Evolutionary conservation across 2,329 filamentous ascomycete genomes (phyloP).

Genomic region (Claviceps spartinae): DNA sequence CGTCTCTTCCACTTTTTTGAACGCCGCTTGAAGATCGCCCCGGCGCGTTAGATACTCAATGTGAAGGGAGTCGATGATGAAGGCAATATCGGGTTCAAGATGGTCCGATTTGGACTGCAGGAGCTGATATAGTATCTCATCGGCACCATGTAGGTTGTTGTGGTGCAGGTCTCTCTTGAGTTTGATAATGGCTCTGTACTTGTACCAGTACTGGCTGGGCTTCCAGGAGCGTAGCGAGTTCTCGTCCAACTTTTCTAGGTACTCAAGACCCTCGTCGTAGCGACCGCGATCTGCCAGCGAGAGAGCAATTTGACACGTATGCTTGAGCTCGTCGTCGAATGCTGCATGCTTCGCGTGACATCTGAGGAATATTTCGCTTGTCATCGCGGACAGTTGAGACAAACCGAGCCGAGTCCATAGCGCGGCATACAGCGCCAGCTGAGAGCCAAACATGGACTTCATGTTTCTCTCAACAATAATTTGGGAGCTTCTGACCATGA

Average conservation of each 20-base stretch:
- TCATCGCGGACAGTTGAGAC: conserved; percentile 38
- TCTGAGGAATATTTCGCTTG: conserved; percentile 61
- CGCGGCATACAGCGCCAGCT: conserved; percentile 58
- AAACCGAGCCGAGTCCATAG: conserved; percentile 65
- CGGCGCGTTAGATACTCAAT: conserved; percentile 37
- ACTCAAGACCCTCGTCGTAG: conserved; percentile 50
- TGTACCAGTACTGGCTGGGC: conserved; percentile 58
- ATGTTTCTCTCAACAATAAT: conserved; percentile 67
- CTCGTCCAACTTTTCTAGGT: conserved; percentile 34
- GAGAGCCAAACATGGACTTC: conserved; percentile 56
- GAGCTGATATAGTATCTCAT: conserved; percentile 36
- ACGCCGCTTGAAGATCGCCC: conserved; percentile 33
- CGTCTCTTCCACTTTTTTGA: conserved; percentile 32
- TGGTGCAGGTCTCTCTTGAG: conserved; percentile 48
- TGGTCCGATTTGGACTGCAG: conserved; percentile 37
- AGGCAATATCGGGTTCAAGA: conserved; percentile 37
- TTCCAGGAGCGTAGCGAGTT: conserved; percentile 60
- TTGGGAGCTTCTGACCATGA: conserved; percentile 70
- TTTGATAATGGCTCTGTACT: conserved; percentile 53
- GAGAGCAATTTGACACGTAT: conserved; percentile 55
- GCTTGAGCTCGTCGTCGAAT: conserved; percentile 67
- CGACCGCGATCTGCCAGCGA: conserved; percentile 48
- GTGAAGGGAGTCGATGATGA: conserved; percentile 37
- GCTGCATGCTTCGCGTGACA: conserved; percentile 47
- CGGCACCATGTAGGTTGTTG: conserved; percentile 37